Base-by-base conservation (phyloP, 1,284 basidiomycete genomes). In the Schizophyllum commune region DNA sequence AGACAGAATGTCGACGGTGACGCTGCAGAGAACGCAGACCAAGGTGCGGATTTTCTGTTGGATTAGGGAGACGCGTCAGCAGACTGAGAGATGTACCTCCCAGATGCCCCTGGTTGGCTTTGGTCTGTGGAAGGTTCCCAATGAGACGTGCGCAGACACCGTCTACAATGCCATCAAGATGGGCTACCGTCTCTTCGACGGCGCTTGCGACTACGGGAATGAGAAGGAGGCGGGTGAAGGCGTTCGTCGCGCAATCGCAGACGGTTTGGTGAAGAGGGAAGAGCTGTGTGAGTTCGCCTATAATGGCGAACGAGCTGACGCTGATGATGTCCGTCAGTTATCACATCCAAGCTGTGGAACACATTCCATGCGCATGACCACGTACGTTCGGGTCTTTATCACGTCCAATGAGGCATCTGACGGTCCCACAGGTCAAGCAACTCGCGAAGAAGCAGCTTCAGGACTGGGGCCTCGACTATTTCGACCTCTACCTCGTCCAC, bases 161-260 rank as follows among this genome's bases (percentile, higher is more conserved):
- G 65, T 65, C 5, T 66, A 64, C 63, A 63, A 64, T 27, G 65
- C 65, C 22, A 87, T 91, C 73, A 87, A 88, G 69, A 76, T 77
- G 54, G 88, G 91, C 1, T 92, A 90, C 73, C 84, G 91, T 65
- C 89, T 95, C 67, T 81, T 96, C 63, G 93, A 95, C 68, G 86
- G 85, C 65, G 92, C 91, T 21, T 79, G 84, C 65, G 88, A 91
- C 72, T 93, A 93, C 69, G 85, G 86, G 13, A 96, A 96, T 73
- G 93, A 96, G 75, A 90, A 86, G 70, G 90, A 94, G 73, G 92
- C 93, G 22, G 94, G 92, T 3, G 78, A 83, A 67, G 87, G 87
- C 63, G 79, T 89, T 60, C 79, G 77, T 55, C 81, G 89, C 60
- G 94, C 92, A 52, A 86, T 96, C 71, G 75, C 78, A 52, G 87